Evolutionary conservation across 2,329 filamentous ascomycete species (phyloP).

Genomic region (Lachnellula suecica): DNA sequence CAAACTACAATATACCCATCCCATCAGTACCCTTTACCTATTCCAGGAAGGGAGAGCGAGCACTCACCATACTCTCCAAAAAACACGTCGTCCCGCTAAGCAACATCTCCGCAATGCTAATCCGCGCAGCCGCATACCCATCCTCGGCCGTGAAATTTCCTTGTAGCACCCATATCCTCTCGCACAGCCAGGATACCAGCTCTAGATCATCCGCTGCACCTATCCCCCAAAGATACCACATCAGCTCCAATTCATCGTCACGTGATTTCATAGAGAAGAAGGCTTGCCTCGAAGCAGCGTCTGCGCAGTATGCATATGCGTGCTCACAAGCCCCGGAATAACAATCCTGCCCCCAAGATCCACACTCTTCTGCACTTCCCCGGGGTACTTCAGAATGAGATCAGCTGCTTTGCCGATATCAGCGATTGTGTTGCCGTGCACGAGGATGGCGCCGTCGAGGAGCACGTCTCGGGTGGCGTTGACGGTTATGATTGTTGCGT

Average conservation of each 20-base stretch:
- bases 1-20: no score
- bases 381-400: conserved; percentile 2
- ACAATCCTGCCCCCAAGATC: conserved; percentile 5
- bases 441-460: conserved; percentile 9
- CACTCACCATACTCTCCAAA: conserved; percentile 10
- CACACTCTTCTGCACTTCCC: neutral
- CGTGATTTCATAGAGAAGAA: no score
- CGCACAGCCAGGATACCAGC: conserved; percentile 12
- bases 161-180: conserved; percentile 14
- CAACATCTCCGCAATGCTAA: conserved; percentile 13
- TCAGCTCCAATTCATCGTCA: no score
- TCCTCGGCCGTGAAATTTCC: conserved; percentile 7
- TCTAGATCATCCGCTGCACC: conserved; percentile 8
- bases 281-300: conserved; percentile 4
- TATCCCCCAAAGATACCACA: no score
- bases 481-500: neutral
- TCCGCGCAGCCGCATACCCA: conserved; percentile 8
- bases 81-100: conserved; percentile 11
- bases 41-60: no score
- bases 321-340: conserved; percentile 3
- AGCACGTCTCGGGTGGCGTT: neutral
- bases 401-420: conserved; percentile 5
- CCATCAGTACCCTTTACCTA: no score
- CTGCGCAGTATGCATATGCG: conserved; percentile 7
- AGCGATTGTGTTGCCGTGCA: neutral